phyloP scores from a whole-genome alignment of 129 eudicot species.

The Chrysanthemum seticuspe region DNA sequence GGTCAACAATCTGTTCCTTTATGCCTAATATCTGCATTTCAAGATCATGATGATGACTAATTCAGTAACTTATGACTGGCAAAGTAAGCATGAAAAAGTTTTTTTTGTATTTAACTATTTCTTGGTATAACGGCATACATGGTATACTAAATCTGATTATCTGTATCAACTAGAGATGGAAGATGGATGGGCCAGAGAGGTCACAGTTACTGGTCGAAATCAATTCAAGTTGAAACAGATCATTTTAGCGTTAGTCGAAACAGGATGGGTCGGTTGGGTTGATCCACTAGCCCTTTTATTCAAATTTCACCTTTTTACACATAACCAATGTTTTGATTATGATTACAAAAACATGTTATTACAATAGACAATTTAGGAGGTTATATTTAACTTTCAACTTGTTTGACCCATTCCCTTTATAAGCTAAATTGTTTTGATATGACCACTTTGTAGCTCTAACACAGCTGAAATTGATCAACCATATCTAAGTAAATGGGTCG shows the following conservation, averaged over 20 bases:
- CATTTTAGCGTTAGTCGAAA: not conserved
- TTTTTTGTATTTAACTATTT: not conserved
- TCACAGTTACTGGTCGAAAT: not conserved
- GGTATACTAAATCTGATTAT: conserved; percentile 1
- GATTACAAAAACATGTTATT: not conserved
- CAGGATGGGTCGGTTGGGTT: not conserved
- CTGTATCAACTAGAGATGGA: not conserved
- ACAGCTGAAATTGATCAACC: not conserved
- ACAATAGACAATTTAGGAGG: conserved; percentile 1
- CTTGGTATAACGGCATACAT: conserved; percentile 12
- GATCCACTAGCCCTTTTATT: not conserved
- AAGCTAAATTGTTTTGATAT: not conserved
- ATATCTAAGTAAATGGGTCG: not conserved
- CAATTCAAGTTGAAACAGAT: not conserved
- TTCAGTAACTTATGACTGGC: not conserved
- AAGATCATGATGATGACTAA: conserved; percentile 21
- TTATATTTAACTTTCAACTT: not conserved
- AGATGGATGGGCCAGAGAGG: not conserved
- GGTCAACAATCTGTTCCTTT: conserved; percentile 69
- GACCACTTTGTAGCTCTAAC: not conserved
- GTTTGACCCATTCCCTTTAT: not conserved
- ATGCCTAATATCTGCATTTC: conserved; percentile 73
- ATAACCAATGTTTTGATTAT: not conserved
- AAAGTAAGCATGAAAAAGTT: not conserved
- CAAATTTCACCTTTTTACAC: not conserved